Evolutionary conservation across 805 yeast genomes (phyloP).

Genomic region (Candida odintsovae): DNA sequence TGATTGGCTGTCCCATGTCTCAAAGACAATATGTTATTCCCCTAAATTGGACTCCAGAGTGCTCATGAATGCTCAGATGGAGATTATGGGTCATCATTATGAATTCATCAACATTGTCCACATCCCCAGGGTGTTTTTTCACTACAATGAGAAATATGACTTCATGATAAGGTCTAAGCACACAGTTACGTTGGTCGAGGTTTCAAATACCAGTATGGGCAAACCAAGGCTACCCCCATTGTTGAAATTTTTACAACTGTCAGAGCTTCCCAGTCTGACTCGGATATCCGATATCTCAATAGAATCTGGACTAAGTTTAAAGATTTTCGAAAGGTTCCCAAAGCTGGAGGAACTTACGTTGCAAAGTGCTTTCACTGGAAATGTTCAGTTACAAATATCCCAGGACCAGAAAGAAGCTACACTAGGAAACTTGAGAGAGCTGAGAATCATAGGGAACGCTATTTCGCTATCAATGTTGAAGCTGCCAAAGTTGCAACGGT

Average conservation of each 20-base stretch:
- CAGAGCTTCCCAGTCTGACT: constrained; percentile 15
- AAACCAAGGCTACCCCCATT: constrained; percentile 17
- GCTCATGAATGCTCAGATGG: constrained; percentile 1
- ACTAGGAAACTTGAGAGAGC: constrained; percentile 4
- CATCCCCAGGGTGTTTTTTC: constrained; percentile 16
- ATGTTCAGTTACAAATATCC: constrained; percentile 3
- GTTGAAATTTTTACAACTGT: constrained; percentile 14
- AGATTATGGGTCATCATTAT: constrained; percentile 17
- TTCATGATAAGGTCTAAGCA: constrained; percentile 14
- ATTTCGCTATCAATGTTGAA: constrained; percentile 6
- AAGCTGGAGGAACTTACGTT: constrained; percentile 11
- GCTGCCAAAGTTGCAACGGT: constrained; percentile 9
- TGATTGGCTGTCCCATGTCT: constrained; percentile 4
- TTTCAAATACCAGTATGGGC: constrained; percentile 17
- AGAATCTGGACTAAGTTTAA: constrained; percentile 16
- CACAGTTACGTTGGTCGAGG: constrained; percentile 10
- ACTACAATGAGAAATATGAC: constrained; percentile 9
- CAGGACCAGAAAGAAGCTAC: neutral
- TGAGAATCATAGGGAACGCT: constrained; percentile 19
- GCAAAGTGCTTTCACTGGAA: constrained; percentile 18
- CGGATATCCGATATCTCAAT: constrained; percentile 16
- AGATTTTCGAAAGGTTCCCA: constrained; percentile 15
- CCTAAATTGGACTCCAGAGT: neutral
- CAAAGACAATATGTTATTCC: constrained; percentile 4
- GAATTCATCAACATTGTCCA: constrained; percentile 8